Conservation (phyloP, 2,329 filamentous ascomycete genomes). For the Fusarium zealandicum region DNA sequence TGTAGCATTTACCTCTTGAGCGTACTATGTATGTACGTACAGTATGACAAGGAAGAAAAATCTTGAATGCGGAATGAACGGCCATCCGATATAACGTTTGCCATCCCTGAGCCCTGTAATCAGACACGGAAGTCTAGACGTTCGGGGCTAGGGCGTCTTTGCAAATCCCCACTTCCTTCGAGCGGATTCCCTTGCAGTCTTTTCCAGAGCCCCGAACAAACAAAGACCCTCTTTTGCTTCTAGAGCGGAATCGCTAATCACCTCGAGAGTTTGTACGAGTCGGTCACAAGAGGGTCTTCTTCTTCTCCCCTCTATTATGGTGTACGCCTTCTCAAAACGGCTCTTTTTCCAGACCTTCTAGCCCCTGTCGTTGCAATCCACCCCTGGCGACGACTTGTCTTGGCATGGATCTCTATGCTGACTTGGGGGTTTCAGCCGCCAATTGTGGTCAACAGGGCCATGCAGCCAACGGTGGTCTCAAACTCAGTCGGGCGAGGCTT, state of each 20-base stretch:
- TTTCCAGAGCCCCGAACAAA: constrained; percentile 30
- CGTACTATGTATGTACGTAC: too few relatives aligned
- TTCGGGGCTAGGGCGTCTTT: constrained; percentile 20
- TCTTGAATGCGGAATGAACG: too few relatives aligned
- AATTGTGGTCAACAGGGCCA: not conserved
- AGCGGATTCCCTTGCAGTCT: constrained; percentile 34
- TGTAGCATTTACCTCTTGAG: too few relatives aligned
- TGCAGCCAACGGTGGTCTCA: too few relatives aligned
- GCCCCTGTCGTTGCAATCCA: not conserved
- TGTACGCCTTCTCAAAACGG: not conserved
- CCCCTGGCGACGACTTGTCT: not conserved
- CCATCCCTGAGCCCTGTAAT: too few relatives aligned
- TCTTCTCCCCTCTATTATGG: not conserved
- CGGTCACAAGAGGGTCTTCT: not conserved
- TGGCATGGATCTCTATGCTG: not conserved
- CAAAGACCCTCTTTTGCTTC: constrained; percentile 18
- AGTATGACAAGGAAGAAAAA: too few relatives aligned
- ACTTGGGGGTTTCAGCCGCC: not conserved
- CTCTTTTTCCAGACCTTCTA: not conserved
- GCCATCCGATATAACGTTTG: too few relatives aligned
- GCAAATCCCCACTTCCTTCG: constrained; percentile 31
- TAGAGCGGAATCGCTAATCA: constrained; percentile 4
- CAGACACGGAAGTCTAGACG: constrained; percentile 13
- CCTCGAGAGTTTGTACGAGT: not conserved
- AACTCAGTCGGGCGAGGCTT: too few relatives aligned